Conservation (phyloP, 1,284 basidiomycete genomes). For the Ceratobasidium sp. region DNA sequence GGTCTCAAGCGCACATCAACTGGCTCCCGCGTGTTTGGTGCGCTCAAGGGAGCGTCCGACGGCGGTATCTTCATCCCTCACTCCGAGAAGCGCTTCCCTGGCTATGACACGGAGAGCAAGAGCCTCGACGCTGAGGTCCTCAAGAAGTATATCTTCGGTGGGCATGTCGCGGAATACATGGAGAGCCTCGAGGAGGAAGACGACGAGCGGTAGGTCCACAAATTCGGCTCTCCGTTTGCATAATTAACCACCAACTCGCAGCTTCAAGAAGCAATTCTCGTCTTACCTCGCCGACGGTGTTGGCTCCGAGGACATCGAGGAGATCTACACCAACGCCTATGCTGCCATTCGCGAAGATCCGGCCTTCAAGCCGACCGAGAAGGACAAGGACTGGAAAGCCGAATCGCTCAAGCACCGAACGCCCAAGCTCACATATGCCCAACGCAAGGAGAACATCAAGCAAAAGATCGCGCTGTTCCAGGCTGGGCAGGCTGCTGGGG, state of each 20-base stretch:
- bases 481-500: slow-evolving; percentile 64
- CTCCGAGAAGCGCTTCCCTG: slow-evolving; percentile 98
- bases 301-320: slow-evolving; percentile 97
- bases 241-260: slow-evolving; percentile 52
- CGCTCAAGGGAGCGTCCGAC: slow-evolving; percentile 98
- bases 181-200: slow-evolving; percentile 99
- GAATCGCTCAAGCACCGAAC: slow-evolving; percentile 83
- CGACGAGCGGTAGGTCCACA: slow-evolving; percentile 82
- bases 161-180: slow-evolving; percentile 99
- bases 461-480: slow-evolving; percentile 88
- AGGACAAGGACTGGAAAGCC: slow-evolving; percentile 92
- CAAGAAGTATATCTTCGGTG: slow-evolving; percentile 98
- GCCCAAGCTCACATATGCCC: slow-evolving; percentile 76
- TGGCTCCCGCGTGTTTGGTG: slow-evolving; percentile 97
- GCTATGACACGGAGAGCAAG: slow-evolving; percentile 95
- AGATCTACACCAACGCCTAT: slow-evolving; percentile 91
- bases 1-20: slow-evolving; percentile 98
- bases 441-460: slow-evolving; percentile 83
- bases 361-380: slow-evolving; percentile 89
- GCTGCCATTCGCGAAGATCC: slow-evolving; percentile 97
- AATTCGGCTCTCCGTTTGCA: background rate
- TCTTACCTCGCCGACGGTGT: slow-evolving; percentile 95
- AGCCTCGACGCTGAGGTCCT: slow-evolving; percentile 93
- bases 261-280: slow-evolving; percentile 99
- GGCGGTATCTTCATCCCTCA: slow-evolving; percentile 99